Percentiles rank a stretch among this genome's conserved stretches.
phyloP scores from a whole-genome alignment of 1,284 basidiomycete species.

The Cryptococcus jaspeensis region DNA sequence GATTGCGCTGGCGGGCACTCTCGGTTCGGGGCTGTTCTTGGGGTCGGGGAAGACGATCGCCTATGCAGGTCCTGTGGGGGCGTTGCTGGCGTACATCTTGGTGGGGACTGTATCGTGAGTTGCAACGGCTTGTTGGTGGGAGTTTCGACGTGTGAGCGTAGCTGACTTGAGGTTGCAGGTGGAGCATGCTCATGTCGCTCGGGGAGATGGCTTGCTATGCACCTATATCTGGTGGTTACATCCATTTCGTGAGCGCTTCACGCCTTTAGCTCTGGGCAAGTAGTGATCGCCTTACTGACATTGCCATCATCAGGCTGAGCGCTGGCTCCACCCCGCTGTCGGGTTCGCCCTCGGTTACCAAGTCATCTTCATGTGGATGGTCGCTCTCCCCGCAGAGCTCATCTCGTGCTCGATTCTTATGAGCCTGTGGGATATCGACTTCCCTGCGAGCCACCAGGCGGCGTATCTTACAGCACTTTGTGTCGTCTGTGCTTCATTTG shows the following conservation, averaged over 20 bases:
- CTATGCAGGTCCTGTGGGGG: slow-evolving; percentile 52
- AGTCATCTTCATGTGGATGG: slow-evolving; percentile 18
- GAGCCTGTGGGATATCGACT: slow-evolving; percentile 7
- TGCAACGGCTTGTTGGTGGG: slow-evolving; percentile 19
- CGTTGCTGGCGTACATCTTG: slow-evolving; percentile 30
- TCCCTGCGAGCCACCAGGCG: neutral
- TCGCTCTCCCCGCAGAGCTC: slow-evolving; percentile 9
- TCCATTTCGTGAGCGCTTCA: no score
- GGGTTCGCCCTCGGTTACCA: no score
- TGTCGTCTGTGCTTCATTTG: neutral
- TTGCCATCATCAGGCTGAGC: no score
- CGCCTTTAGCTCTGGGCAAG: no score
- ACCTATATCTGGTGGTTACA: no score
- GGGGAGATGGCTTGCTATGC: no score
- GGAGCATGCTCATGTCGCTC: no score
- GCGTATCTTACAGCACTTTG: neutral
- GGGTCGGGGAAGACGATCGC: slow-evolving; percentile 63
- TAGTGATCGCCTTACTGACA: no score
- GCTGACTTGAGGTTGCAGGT: no score
- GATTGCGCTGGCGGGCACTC: slow-evolving; percentile 32
- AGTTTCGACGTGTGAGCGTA: slow-evolving; percentile 14
- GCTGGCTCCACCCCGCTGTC: no score
- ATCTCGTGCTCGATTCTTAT: slow-evolving; percentile 11
- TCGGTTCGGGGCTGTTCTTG: slow-evolving; percentile 71
- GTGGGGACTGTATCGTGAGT: slow-evolving; percentile 21